Evolutionary conservation across 768 basidiomycete genomes (phyloP).

Genomic region (Boletus sensibilis): DNA sequence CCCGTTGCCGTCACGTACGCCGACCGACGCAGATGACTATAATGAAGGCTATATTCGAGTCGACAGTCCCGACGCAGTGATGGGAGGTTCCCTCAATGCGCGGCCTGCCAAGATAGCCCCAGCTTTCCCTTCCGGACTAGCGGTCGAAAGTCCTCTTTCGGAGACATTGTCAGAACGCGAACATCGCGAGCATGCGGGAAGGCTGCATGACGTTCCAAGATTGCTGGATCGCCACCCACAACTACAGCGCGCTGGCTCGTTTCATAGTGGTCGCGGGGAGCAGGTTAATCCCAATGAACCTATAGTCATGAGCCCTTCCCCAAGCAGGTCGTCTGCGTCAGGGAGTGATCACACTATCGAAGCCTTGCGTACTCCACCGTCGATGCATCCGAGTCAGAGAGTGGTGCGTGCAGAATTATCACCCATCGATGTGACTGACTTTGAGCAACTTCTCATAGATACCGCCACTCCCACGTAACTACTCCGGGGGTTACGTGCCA

Average conservation of each 20-base stretch:
- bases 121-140: slow-evolving; percentile 21
- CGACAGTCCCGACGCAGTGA: slow-evolving; percentile 31
- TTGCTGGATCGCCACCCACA: slow-evolving; percentile 25
- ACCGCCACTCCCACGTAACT: slow-evolving; percentile 29
- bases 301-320: slow-evolving; percentile 22
- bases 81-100: slow-evolving; percentile 35
- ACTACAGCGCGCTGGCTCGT: slow-evolving; percentile 19
- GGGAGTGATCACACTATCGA: slow-evolving; percentile 35
- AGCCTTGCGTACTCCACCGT: slow-evolving; percentile 21
- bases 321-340: slow-evolving; percentile 19
- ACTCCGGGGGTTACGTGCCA: slow-evolving; percentile 16
- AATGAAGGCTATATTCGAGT: slow-evolving; percentile 33
- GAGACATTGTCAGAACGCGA: slow-evolving; percentile 27
- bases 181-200: slow-evolving; percentile 16
- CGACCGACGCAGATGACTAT: slow-evolving; percentile 34
- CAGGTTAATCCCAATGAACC: slow-evolving; percentile 18
- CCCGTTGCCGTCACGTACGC: slow-evolving; percentile 32
- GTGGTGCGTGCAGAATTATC: slow-evolving; percentile 19
- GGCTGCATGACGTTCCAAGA: slow-evolving; percentile 22
- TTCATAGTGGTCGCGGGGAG: slow-evolving; percentile 21
- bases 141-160: slow-evolving; percentile 16
- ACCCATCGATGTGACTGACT: not conserved
- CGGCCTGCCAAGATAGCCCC: slow-evolving; percentile 27
- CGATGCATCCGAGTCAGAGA: slow-evolving; percentile 25
- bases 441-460: slow-evolving; percentile 18